A percentile compares a stretch with the other conserved stretches of the same genome.
phyloP scores from a whole-genome alignment of 352 stramenopile species.

The Phytophthora uliginosa region DNA sequence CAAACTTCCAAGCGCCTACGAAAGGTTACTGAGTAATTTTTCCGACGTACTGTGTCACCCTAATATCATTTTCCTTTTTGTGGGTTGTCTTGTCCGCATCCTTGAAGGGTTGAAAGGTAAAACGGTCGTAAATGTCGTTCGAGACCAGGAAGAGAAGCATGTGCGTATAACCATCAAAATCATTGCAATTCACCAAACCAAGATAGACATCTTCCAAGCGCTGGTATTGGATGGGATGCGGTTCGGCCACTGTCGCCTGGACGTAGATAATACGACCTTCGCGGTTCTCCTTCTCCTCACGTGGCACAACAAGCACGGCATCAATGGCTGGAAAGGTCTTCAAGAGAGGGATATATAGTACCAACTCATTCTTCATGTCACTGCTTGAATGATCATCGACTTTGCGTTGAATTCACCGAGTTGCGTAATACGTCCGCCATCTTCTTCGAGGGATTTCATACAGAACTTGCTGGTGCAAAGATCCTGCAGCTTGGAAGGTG shows the following conservation, averaged over 20 bases:
- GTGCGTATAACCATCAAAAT: constrained; percentile 38
- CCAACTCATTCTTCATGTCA: no score
- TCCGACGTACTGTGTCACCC: not conserved
- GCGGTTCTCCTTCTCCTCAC: no score
- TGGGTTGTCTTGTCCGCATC: not conserved
- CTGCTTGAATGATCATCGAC: no score
- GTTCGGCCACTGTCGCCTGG: constrained; percentile 31
- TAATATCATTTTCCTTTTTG: not conserved
- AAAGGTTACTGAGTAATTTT: not conserved
- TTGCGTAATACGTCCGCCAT: no score
- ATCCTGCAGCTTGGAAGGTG: constrained; percentile 70
- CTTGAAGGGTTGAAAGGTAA: not conserved
- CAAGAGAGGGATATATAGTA: not conserved
- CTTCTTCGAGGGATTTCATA: constrained; percentile 18
- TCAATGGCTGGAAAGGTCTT: constrained; percentile 45
- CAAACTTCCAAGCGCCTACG: no score
- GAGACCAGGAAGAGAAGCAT: constrained; percentile 36
- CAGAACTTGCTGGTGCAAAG: constrained; percentile 21
- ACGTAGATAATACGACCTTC: constrained; percentile 31
- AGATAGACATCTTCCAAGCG: constrained; percentile 29
- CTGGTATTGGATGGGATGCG: constrained; percentile 38
- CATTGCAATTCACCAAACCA: constrained; percentile 1
- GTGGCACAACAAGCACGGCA: constrained; percentile 33
- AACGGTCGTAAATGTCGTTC: not conserved
- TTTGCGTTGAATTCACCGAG: no score